Conservation (phyloP, 371 early-diverging fungal genomes). For the Circinella umbellata region DNA sequence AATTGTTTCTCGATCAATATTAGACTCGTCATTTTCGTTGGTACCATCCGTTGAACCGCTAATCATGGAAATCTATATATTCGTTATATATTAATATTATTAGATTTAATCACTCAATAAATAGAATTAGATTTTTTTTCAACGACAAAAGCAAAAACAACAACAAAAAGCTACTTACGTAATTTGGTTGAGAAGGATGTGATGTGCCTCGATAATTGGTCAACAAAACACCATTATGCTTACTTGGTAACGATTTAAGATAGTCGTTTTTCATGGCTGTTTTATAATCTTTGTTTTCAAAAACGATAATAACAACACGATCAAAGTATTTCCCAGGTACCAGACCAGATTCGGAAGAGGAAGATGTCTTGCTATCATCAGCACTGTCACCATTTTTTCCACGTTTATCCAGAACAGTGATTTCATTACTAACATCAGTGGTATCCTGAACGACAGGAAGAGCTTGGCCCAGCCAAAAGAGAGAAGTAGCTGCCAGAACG, state of each 20-base stretch:
- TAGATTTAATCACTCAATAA: too few relatives aligned
- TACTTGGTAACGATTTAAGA: slow-evolving; percentile 24
- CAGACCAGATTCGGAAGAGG: slow-evolving; percentile 1
- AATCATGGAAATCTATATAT: slow-evolving; percentile 37
- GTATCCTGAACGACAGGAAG: background rate
- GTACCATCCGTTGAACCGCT: slow-evolving; percentile 55
- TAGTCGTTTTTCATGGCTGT: slow-evolving; percentile 46
- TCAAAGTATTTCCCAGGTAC: slow-evolving; percentile 45
- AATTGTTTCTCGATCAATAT: slow-evolving; percentile 44
- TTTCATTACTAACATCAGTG: background rate
- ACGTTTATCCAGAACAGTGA: background rate
- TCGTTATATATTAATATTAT: too few relatives aligned
- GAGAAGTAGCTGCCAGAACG: slow-evolving; percentile 14
- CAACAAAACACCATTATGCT: slow-evolving; percentile 35
- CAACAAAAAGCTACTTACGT: slow-evolving; percentile 25
- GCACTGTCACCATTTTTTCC: background rate
- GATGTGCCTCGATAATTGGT: slow-evolving; percentile 43
- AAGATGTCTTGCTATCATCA: background rate
- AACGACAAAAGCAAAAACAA: background rate
- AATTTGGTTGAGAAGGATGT: slow-evolving; percentile 52
- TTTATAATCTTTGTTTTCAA: slow-evolving; percentile 56
- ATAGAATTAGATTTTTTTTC: background rate
- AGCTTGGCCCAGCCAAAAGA: slow-evolving; percentile 18
- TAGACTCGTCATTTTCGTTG: slow-evolving; percentile 41
- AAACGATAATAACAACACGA: slow-evolving; percentile 49